Base-by-base conservation (phyloP, 306 rosid genomes). In the Parietaria judaica region DNA sequence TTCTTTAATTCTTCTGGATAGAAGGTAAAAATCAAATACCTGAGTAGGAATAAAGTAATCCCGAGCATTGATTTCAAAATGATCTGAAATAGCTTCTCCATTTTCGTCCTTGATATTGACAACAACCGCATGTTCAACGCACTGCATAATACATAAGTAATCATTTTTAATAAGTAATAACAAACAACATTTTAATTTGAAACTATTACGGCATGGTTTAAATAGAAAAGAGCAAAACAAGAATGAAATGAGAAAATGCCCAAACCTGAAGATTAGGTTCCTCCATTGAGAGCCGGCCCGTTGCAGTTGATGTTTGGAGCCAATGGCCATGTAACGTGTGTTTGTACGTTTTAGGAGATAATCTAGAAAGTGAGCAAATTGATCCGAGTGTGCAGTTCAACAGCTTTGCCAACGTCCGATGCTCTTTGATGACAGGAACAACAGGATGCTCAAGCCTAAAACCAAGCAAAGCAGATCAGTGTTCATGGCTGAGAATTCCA, bases 231-330 rank as follows among this genome's bases (percentile, higher is more conserved):
- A 51, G 51, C 13, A 16, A 69, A 43, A 55, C 44, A 52, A 70
- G 14, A 2, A 23, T 37, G 3, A 8, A 59, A 55, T 17, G 23
- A 35, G 10, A 65, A 69, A 51, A 77, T 57, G 9, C 54, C 64
- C 58, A 77, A 67, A 92, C 98, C 95, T 92, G 98, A 74, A 88
- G 98, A 75, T 92, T 92, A 60, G 98, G 98, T 66, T 88, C 98
- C 79, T 92, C 98, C 83, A 88, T 92, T 67, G 98, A 92, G 74
- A 88, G 96, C 69, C 98, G 84, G 63, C 98, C 98, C 66, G 98
- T 92, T 64, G 98, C 96, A 6, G 98, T 92, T 23, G 95, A 88
- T 61, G 94, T 88, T 74, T 92, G 98, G 66, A 88, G 94, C 98
- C 98, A 92, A 76, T 72, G 95, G 70, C 96, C 98, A 61, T 92